Percentiles rank a stretch among this genome's conserved stretches.
These are phyloP conservation scores for Diplodia sapinea DNA, from an alignment of 2,329 filamentous ascomycete genomes.

Conservation along the genomic window DNA sequence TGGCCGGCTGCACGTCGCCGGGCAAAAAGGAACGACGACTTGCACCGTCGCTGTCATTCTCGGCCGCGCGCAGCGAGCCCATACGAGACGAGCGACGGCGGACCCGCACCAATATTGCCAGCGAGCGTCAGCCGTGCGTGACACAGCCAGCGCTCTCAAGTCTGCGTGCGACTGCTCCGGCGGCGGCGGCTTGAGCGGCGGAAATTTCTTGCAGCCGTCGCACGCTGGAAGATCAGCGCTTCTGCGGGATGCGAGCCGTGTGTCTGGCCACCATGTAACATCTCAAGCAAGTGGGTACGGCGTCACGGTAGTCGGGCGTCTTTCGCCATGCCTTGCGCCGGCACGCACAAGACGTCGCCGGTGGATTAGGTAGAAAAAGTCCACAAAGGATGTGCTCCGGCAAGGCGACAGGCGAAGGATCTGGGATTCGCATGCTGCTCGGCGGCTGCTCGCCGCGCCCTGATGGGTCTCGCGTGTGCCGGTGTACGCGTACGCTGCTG, in stretches of 20 bases:
- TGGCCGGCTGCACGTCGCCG: slow-evolving; percentile 5
- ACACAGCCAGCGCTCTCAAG: neutral
- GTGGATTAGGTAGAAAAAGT: neutral
- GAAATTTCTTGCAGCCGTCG: slow-evolving; percentile 30
- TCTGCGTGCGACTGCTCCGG: slow-evolving; percentile 15
- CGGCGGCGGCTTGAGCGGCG: slow-evolving; percentile 19
- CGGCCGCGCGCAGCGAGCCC: slow-evolving; percentile 13
- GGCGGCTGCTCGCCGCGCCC: slow-evolving; percentile 3
- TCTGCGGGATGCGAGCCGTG: slow-evolving; percentile 19
- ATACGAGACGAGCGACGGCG: slow-evolving; percentile 7
- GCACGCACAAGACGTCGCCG: slow-evolving; percentile 2
- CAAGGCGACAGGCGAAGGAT: neutral
- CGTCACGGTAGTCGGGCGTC: slow-evolving; percentile 8
- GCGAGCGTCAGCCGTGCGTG: neutral
- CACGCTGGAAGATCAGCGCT: slow-evolving; percentile 16
- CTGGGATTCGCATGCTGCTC: slow-evolving; percentile 12
- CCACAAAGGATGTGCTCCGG: slow-evolving; percentile 6
- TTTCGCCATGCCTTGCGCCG: slow-evolving; percentile 15
- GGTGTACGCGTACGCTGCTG: slow-evolving; percentile 9
- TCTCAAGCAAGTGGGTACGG: slow-evolving; percentile 18
- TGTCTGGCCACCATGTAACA: slow-evolving; percentile 20
- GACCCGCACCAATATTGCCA: slow-evolving; percentile 15
- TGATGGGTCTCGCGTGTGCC: neutral
- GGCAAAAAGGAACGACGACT: neutral
- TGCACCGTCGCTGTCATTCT: slow-evolving; percentile 5